Conservation (phyloP, 106 monocot genomes). For the Dioscorea alata region DNA sequence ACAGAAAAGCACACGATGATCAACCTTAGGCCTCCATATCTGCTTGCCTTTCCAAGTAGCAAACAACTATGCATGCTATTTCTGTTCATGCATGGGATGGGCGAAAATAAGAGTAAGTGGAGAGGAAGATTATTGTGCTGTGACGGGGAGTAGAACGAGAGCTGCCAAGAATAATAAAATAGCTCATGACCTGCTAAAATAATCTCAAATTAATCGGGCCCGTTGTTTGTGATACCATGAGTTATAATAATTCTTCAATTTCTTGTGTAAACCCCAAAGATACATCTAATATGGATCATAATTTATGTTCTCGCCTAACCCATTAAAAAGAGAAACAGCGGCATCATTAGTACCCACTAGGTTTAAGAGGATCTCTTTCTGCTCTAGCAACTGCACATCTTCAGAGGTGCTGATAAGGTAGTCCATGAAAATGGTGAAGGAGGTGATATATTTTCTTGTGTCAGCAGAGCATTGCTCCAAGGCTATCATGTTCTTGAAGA, state of each 20-base stretch:
- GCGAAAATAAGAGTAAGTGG: neutral
- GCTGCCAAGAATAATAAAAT: neutral
- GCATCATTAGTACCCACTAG: constrained; percentile 4
- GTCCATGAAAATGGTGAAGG: constrained; percentile 26
- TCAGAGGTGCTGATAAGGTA: constrained; percentile 16
- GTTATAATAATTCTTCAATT: constrained; percentile 4
- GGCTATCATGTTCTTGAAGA: constrained; percentile 27
- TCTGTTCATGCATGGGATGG: too few species aligned
- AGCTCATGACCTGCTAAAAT: constrained; percentile 13
- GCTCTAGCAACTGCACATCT: too few species aligned
- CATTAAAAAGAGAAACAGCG: constrained; percentile 1
- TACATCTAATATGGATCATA: neutral
- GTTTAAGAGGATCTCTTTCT: constrained; percentile 6
- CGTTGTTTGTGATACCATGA: neutral
- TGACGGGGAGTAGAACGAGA: neutral
- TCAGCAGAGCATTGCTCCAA: constrained; percentile 27
- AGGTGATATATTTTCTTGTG: neutral
- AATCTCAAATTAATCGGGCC: constrained; percentile 7
- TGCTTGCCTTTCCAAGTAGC: too few species aligned
- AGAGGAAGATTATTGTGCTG: constrained; percentile 1
- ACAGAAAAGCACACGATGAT: too few species aligned
- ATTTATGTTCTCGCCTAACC: neutral
- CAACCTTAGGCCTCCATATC: too few species aligned
- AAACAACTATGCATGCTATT: too few species aligned
- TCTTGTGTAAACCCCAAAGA: neutral